Evolutionary conservation across 2,329 filamentous ascomycete genomes (phyloP).

Genomic region (Penicillium hesseltinei): DNA sequence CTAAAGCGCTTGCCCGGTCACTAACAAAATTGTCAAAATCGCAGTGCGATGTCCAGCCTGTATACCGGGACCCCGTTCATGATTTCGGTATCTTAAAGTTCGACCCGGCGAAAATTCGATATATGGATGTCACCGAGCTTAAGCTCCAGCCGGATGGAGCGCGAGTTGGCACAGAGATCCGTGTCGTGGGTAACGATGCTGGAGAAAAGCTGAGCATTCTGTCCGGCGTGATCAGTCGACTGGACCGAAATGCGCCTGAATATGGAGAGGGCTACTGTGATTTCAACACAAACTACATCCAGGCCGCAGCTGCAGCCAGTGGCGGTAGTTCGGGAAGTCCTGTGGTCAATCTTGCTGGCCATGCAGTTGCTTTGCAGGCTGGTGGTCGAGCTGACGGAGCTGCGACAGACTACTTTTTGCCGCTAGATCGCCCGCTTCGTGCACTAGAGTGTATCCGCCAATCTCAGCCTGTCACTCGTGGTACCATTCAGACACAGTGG

Average conservation of each 20-base stretch:
- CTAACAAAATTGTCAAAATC: constrained; percentile 6
- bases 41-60: constrained; percentile 89
- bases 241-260: constrained; percentile 95
- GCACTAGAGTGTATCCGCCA: constrained; percentile 82
- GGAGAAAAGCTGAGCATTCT: constrained; percentile 98
- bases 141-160: constrained; percentile 81
- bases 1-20: neutral
- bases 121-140: constrained; percentile 85
- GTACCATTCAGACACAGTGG: constrained; percentile 98
- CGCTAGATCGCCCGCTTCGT: constrained; percentile 82
- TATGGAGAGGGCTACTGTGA: constrained; percentile 98
- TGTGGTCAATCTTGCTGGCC: constrained; percentile 92
- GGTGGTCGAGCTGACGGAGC: constrained; percentile 92
- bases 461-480: constrained; percentile 72
- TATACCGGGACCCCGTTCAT: constrained; percentile 97
- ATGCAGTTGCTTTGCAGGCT: constrained; percentile 87
- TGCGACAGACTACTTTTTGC: constrained; percentile 95
- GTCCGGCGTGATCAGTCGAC: constrained; percentile 91
- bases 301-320: constrained; percentile 93
- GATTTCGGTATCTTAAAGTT: constrained; percentile 97
- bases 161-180: constrained; percentile 84
- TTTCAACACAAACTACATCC: constrained; percentile 95
- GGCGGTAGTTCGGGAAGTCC: constrained; percentile 98
- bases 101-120: constrained; percentile 92
- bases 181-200: constrained; percentile 97